These are phyloP conservation scores for Gossypium herbaceum DNA, from an alignment of 345 rosid genomes.

Conservation along the genomic window DNA sequence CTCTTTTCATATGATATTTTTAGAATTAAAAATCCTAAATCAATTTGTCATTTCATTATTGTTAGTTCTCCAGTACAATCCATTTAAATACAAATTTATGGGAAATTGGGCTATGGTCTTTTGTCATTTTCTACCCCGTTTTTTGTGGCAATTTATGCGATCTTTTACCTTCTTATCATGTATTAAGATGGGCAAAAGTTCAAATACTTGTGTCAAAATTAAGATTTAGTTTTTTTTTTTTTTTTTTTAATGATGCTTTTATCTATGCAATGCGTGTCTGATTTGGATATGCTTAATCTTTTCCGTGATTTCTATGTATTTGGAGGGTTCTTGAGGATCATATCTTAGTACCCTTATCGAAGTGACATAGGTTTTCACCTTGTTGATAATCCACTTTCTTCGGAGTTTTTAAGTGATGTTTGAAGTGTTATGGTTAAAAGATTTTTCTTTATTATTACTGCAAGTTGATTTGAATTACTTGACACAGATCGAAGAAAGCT, in stretches of 20 bases:
- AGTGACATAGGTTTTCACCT: too few relatives aligned
- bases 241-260: too few relatives aligned
- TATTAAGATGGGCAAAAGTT: neutral
- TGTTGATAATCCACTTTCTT: too few relatives aligned
- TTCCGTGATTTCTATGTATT: too few relatives aligned
- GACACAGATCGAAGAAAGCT: conserved; percentile 60
- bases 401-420: too few relatives aligned
- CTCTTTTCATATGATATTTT: neutral
- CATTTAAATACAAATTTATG: neutral
- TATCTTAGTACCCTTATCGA: too few relatives aligned
- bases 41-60: neutral
- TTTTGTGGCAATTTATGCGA: neutral
- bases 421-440: neutral
- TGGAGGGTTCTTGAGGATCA: too few relatives aligned
- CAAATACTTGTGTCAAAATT: neutral
- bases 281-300: neutral
- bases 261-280: neutral
- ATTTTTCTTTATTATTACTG: neutral
- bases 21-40: neutral
- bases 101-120: neutral
- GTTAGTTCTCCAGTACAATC: neutral
- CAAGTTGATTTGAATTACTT: neutral
- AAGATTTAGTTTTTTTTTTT: neutral
- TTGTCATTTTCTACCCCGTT: neutral
- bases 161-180: neutral